phyloP scores from a whole-genome alignment of 2,329 filamentous ascomycete genomes.

The Elsinoe necatrix region DNA sequence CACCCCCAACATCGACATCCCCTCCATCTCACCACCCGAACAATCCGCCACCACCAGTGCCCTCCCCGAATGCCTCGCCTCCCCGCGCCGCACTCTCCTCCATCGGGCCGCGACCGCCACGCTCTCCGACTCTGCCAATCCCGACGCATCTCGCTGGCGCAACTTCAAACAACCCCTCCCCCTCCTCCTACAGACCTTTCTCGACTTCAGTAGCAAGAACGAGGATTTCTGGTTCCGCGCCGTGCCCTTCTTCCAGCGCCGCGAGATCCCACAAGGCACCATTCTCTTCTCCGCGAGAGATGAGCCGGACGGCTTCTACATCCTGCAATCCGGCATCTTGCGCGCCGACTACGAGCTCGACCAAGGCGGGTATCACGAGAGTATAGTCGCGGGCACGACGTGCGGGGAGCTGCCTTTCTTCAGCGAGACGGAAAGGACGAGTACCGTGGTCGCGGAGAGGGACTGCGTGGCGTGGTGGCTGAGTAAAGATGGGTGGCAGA shows the following conservation, averaged over 20 bases:
- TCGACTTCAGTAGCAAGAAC: conserved; percentile 73
- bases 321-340: conserved; percentile 81
- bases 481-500: conserved; percentile 61
- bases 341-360: conserved; percentile 85
- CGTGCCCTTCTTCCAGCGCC: conserved; percentile 63
- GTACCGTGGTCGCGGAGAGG: conserved; percentile 74
- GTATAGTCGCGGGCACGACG: conserved; percentile 87
- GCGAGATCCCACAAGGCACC: conserved; percentile 59
- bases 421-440: conserved; percentile 77
- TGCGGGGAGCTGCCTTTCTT: conserved; percentile 97
- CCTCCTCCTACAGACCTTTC: conserved; percentile 91
- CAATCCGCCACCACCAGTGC: not conserved
- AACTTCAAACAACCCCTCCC: conserved; percentile 83
- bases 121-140: conserved; percentile 50
- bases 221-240: conserved; percentile 93
- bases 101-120: conserved; percentile 69
- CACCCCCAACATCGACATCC: conserved; percentile 15
- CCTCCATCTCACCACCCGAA: conserved; percentile 10
- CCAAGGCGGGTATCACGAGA: conserved; percentile 80
- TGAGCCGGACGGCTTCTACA: conserved; percentile 72
- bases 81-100: conserved; percentile 70
- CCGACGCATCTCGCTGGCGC: conserved; percentile 62
- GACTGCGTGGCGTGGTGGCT: conserved; percentile 79
- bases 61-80: conserved; percentile 45
- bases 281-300: conserved; percentile 72